A percentile compares a stretch with the other conserved stretches of the same genome.
These are phyloP conservation scores for Penicillium brevicompactum DNA, from an alignment of 2,329 filamentous ascomycete genomes.

Conservation along the genomic window DNA sequence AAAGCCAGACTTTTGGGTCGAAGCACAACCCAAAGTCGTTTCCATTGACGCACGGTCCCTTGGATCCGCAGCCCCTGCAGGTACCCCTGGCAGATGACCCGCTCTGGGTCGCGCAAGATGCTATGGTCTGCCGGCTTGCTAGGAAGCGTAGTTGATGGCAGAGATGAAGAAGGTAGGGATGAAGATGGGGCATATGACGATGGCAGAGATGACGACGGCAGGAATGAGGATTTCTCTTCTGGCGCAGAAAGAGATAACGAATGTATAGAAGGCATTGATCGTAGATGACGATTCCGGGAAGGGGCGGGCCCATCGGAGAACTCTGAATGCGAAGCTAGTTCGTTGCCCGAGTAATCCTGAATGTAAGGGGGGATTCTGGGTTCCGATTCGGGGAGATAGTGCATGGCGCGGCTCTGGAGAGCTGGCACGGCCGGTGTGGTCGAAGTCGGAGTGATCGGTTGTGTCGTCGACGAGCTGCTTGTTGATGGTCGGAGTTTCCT, in stretches of 20 bases:
- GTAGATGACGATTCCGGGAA: slow-evolving; percentile 28
- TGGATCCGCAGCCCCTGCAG: slow-evolving; percentile 82
- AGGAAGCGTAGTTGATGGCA: slow-evolving; percentile 15
- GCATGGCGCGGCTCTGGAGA: slow-evolving; percentile 38
- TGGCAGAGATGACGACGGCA: not conserved
- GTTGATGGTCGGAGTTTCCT: slow-evolving; percentile 21
- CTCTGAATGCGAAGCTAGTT: slow-evolving; percentile 80
- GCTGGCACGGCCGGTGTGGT: slow-evolving; percentile 33
- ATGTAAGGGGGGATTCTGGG: slow-evolving; percentile 34
- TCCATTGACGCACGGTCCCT: slow-evolving; percentile 84
- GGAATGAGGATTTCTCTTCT: slow-evolving; percentile 34
- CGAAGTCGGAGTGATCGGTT: slow-evolving; percentile 47
- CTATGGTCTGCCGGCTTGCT: slow-evolving; percentile 62
- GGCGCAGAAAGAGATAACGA: slow-evolving; percentile 32
- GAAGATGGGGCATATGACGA: too few species aligned
- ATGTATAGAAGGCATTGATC: slow-evolving; percentile 33
- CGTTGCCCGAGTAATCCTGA: slow-evolving; percentile 64
- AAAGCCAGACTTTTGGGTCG: slow-evolving; percentile 81
- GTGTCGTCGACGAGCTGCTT: slow-evolving; percentile 40
- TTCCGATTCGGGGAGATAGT: slow-evolving; percentile 28
- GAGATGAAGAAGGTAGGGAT: not conserved
- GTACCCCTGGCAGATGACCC: slow-evolving; percentile 92
- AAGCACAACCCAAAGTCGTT: slow-evolving; percentile 89
- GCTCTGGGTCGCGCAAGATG: slow-evolving; percentile 70
- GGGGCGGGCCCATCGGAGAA: slow-evolving; percentile 65